phyloP scores from a whole-genome alignment of 352 stramenopile species.

The Pythium utonaiense region DNA sequence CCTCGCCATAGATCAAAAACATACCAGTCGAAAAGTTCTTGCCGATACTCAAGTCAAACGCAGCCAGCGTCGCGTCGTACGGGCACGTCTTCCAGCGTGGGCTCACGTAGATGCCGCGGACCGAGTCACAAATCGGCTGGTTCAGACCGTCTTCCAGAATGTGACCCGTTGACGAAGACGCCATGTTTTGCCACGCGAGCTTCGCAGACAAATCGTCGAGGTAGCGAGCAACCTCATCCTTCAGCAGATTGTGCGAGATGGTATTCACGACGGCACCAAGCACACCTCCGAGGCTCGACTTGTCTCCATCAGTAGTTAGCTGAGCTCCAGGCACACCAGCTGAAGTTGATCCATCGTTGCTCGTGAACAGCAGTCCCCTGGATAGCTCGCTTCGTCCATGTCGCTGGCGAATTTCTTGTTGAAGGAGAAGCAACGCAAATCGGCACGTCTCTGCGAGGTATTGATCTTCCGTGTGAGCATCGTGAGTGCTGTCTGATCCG shows the following conservation, averaged over 20 bases:
- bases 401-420: constrained; percentile 77
- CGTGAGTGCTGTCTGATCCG: not conserved
- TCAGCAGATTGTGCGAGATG: constrained; percentile 75
- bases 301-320: constrained; percentile 28
- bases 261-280: constrained; percentile 59
- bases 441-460: constrained; percentile 68
- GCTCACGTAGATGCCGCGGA: constrained; percentile 71
- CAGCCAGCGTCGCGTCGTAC: constrained; percentile 69
- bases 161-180: constrained; percentile 50
- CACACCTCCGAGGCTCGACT: constrained; percentile 40
- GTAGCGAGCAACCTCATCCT: constrained; percentile 67
- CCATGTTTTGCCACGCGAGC: constrained; percentile 57
- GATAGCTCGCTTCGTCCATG: constrained; percentile 73
- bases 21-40: constrained; percentile 79
- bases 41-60: constrained; percentile 78
- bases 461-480: constrained; percentile 11
- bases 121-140: constrained; percentile 81
- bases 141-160: constrained; percentile 74
- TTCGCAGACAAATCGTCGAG: constrained; percentile 64
- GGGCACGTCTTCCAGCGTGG: constrained; percentile 80
- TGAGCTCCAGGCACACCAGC: constrained; percentile 18
- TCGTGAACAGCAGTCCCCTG: constrained; percentile 52
- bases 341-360: constrained; percentile 24
- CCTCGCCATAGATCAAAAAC: not conserved
- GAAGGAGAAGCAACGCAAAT: constrained; percentile 65